Evolutionary conservation across 495 filamentous ascomycete species (phyloP).

Genomic region (Hypoxylon fragiforme): DNA sequence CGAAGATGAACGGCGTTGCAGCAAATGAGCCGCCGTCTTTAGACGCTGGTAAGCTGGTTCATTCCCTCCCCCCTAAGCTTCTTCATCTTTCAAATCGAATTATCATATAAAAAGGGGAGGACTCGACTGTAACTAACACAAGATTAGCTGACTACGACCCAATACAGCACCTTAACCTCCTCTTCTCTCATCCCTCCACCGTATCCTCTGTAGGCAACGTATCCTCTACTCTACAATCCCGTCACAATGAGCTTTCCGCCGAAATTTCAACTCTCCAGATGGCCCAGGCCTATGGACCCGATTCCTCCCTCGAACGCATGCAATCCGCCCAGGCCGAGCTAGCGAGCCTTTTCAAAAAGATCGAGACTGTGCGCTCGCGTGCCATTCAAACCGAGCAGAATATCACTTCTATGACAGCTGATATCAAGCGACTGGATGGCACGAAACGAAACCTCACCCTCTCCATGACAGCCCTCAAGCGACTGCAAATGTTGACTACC

Average conservation of each 20-base stretch:
- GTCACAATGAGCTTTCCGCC: conserved; percentile 82
- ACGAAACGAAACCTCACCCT: conserved; percentile 95
- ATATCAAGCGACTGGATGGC: conserved; percentile 96
- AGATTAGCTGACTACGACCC: conserved; percentile 87
- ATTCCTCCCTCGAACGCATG: conserved; percentile 85
- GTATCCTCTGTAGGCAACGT: conserved; percentile 76
- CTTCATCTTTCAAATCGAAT: not conserved
- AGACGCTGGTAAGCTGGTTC: conserved; percentile 50
- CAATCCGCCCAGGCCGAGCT: conserved; percentile 88
- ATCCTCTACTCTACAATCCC: conserved; percentile 68
- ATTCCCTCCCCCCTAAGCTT: not conserved
- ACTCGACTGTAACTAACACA: conserved; percentile 34
- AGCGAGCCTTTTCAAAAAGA: conserved; percentile 87
- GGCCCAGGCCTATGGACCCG: conserved; percentile 82
- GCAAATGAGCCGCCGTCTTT: conserved; percentile 48
- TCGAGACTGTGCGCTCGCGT: conserved; percentile 88
- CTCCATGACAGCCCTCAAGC: conserved; percentile 97
- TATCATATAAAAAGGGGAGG: conserved; percentile 9
- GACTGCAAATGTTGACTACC: conserved; percentile 97
- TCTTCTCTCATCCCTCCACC: conserved; percentile 91
- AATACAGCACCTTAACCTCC: conserved; percentile 86
- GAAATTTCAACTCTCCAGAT: conserved; percentile 78
- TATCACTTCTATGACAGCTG: conserved; percentile 98
- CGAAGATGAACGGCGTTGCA: conserved; percentile 51
- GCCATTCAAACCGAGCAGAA: conserved; percentile 90